Evolutionary conservation across 1,284 basidiomycete species (phyloP), one percentile per base, ranked within the genome.

Genomic region (Boletus hoseneyae): DNA sequence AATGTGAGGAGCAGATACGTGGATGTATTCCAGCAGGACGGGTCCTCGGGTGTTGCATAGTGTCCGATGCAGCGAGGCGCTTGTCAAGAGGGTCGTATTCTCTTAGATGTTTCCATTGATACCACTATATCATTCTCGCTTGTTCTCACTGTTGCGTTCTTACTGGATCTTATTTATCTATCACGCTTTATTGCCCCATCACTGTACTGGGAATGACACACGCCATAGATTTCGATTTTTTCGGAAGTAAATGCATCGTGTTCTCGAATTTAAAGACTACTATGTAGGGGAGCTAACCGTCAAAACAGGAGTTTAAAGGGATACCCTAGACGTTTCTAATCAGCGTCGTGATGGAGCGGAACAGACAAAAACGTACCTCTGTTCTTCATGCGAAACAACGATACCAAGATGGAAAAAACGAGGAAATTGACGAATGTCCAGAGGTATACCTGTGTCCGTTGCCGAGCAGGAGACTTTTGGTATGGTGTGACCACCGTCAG

Each of bases 321-420:
- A 68, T 91, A 91, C 32, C 82, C 87, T 89, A 60, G 23, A 37
- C 5, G 3, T 21, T 38, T 38, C 15, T 6, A 23, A 38, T 51
- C 13, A 54, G 51, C 12, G 33, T 35, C 10, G 10, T 16, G 36
- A 35, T 8, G 15, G 18, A 38, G 32, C 16, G 11, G 16, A 47
- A 34, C 2, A 9, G 32, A 49, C 23, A 10, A 39, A 16, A 69
- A 25, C 78, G 42, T 55, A 87, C 88, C 87, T 69, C 83, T 78
- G 71, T 97, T 97, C 75, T 99, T 99, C 57, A 94, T 76, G 63
- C 83, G 82, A 79, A 99, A 99, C 38, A 99, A 66, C 42, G 89
- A 90, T 49, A 98, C 74, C 40, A 99, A 75, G 55, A 96, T 76
- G 42, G 93, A 95, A 69, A 94, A 94, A 51, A 97, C 77, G 59